Evolutionary conservation across 495 filamentous ascomycete species (phyloP), one percentile per base, ranked within the genome.

Genomic region (Hypoxylon crocopeplum): DNA sequence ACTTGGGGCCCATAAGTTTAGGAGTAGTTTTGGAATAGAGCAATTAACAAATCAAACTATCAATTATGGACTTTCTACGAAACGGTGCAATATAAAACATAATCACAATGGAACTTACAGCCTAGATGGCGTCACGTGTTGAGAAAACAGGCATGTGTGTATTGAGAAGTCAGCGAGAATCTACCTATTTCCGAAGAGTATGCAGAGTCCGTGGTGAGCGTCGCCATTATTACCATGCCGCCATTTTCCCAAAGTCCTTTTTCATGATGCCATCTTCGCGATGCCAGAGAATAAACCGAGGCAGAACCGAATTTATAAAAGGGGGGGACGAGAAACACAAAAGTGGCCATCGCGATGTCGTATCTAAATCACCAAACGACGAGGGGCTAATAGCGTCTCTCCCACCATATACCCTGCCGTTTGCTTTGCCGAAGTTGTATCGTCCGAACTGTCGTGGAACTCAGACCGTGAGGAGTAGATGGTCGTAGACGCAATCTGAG

Each of bases 371-470:
- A 42, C 56, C 51, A 58, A 55, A 52, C 49, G 38, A 22, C 49
- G 53, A 70, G 50, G 62, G 62, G 63, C 55, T 57, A 72, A 72
- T 72, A 72, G 75, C 78, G 78, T 81, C 78, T 72, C 78, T 81
- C 78, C 78, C 78, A 78, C 69, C 78, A 74, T 68, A 70, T 60
- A 52, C 66, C 62, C 40, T 39, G 48, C 50, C 59, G 47, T 57
- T 64, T 36, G 62, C 49, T 12, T 53, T 56, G 49, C 55, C 49
- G 41, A 55, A 49, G 41, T 38, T 16, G 53, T 44, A 48, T 37
- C 69, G 66, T 69, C 74, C 71, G 70, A n/a, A 75, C 77, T 80
- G 77, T 80, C 77, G 77, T 67, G 77, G 76, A 77, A 74, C 72
- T 62, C 54, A 30, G 54, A 61, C 12, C 21, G 20, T 34, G 21